Percentiles rank a stretch among this genome's conserved stretches.
Evolutionary conservation across 345 rosid genomes (phyloP).

Genomic region (Boechera retrofracta): DNA sequence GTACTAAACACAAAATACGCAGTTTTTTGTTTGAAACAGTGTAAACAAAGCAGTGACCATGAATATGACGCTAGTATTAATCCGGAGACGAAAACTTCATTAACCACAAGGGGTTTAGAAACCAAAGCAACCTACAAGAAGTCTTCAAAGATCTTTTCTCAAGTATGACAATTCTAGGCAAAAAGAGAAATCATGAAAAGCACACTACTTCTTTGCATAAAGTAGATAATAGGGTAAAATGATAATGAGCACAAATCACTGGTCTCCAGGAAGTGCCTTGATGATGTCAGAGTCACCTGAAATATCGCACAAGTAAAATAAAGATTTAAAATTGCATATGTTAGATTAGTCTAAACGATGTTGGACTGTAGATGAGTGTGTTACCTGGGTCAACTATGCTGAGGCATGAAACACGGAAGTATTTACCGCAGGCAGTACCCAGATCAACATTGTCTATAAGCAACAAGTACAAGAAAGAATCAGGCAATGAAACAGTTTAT

Average conservation of each 20-base stretch:
- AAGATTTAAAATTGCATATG: not conserved
- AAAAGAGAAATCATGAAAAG: not conserved
- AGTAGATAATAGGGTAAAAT: slow-evolving; percentile 14
- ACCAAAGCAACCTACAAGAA: not conserved
- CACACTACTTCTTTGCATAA: slow-evolving; percentile 19
- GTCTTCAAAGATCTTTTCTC: slow-evolving; percentile 6
- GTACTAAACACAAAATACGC: too few species aligned
- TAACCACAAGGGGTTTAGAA: slow-evolving; percentile 9
- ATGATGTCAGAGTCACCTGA: slow-evolving; percentile 81
- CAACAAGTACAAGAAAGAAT: not conserved
- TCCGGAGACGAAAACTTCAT: slow-evolving; percentile 7
- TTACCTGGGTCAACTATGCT: slow-evolving; percentile 67
- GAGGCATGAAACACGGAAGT: slow-evolving; percentile 70
- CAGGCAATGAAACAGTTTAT: not conserved
- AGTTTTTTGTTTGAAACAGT: too few species aligned
- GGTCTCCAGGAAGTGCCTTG: slow-evolving; percentile 62
- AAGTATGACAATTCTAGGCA: slow-evolving; percentile 10
- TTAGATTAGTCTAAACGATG: not conserved
- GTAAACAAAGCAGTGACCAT: too few species aligned
- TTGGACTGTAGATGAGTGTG: not conserved
- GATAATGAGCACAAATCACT: slow-evolving; percentile 41
- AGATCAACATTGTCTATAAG: slow-evolving; percentile 64
- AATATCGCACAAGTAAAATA: not conserved
- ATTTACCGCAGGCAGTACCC: slow-evolving; percentile 76
- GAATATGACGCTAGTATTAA: not conserved